Percentiles rank a stretch among this genome's conserved stretches.
phyloP scores from a whole-genome alignment of 805 yeast species.

The Isabelozyma pseudorhagii region DNA sequence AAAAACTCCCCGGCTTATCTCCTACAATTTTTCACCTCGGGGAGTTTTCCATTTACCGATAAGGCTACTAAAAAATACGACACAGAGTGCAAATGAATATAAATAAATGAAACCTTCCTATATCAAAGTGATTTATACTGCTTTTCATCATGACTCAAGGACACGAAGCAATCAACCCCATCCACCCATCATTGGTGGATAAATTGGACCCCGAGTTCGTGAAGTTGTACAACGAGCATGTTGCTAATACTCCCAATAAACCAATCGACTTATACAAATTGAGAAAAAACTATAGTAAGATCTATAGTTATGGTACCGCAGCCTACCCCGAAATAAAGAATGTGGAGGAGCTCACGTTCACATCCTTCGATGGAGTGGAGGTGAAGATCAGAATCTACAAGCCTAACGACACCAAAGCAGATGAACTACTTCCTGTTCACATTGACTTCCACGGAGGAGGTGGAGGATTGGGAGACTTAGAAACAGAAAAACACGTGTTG shows the following conservation, averaged over 20 bases:
- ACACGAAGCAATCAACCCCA: constrained; percentile 16
- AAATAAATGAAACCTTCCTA: constrained; percentile 7
- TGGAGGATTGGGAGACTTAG: constrained; percentile 28
- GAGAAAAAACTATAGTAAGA: constrained; percentile 30
- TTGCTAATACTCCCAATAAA: constrained; percentile 23
- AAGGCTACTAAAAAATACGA: neutral
- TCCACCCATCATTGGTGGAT: constrained; percentile 21
- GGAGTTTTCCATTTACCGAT: neutral
- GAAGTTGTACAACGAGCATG: constrained; percentile 24
- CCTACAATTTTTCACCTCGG: neutral
- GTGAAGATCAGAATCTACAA: constrained; percentile 23
- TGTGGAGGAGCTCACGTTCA: constrained; percentile 23
- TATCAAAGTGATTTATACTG: constrained; percentile 10
- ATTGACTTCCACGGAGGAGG: constrained; percentile 34
- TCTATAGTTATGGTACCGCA: constrained; percentile 32
- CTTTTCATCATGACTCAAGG: constrained; percentile 6
- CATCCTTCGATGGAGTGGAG: constrained; percentile 16
- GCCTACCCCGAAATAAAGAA: constrained; percentile 20
- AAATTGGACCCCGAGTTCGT: constrained; percentile 35
- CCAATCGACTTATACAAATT: constrained; percentile 23
- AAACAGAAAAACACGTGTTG: constrained; percentile 23
- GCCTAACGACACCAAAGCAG: constrained; percentile 17
- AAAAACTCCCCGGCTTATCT: neutral
- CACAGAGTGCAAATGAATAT: neutral
- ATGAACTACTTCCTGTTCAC: constrained; percentile 22